phyloP scores from a whole-genome alignment of 2,329 filamentous ascomycete species.

The Camptophora hylomeconis region DNA sequence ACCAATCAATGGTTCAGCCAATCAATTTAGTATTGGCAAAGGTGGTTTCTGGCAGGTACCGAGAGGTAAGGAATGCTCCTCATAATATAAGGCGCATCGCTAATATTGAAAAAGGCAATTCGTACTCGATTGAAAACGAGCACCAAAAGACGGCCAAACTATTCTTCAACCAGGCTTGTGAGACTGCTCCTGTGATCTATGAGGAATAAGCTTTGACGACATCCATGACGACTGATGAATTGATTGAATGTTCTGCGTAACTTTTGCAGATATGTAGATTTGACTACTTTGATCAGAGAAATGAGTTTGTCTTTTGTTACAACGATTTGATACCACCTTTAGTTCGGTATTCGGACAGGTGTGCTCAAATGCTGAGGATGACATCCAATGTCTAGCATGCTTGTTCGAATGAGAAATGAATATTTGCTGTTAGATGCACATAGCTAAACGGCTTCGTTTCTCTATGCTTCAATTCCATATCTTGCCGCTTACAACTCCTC shows the following conservation, averaged over 20 bases:
- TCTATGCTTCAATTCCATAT: slow-evolving; percentile 1
- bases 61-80: slow-evolving; percentile 53
- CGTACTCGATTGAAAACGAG: slow-evolving; percentile 77
- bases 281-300: too few relatives aligned
- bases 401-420: too few relatives aligned
- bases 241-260: background rate
- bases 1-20: slow-evolving; percentile 40
- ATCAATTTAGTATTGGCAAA: slow-evolving; percentile 65
- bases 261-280: too few relatives aligned
- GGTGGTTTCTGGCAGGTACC: slow-evolving; percentile 92
- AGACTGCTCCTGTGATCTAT: slow-evolving; percentile 6
- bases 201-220: too few relatives aligned
- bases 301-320: too few relatives aligned
- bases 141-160: slow-evolving; percentile 55
- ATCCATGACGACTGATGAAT: slow-evolving; percentile 1
- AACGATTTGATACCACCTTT: too few relatives aligned
- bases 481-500: slow-evolving; percentile 36
- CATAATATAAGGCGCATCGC: slow-evolving; percentile 2
- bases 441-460: too few relatives aligned
- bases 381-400: too few relatives aligned
- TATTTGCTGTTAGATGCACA: too few relatives aligned
- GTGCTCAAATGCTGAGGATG: too few relatives aligned
- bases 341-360: too few relatives aligned
- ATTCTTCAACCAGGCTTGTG: slow-evolving; percentile 87
- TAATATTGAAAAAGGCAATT: slow-evolving; percentile 54